phyloP scores from a whole-genome alignment of 345 rosid species.

The Balakata baccata region DNA sequence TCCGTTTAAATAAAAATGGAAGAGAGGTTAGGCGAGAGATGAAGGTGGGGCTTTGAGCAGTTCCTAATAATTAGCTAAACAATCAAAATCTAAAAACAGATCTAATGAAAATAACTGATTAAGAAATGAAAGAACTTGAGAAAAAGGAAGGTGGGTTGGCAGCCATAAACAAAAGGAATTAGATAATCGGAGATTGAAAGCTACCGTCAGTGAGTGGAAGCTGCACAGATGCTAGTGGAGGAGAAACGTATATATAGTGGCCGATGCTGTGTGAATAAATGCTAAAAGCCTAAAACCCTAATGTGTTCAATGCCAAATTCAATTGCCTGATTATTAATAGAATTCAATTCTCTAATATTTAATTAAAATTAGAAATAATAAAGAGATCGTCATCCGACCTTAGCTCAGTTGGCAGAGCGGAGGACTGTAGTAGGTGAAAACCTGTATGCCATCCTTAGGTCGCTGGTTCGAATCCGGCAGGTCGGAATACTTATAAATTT shows the following conservation, averaged over 20 bases:
- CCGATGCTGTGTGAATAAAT: background rate
- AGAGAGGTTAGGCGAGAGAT: background rate
- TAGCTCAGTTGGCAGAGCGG: constrained; percentile 99
- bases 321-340: too few relatives aligned
- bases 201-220: constrained; percentile 16
- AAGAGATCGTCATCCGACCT: constrained; percentile 48
- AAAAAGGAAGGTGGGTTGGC: background rate
- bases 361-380: too few relatives aligned
- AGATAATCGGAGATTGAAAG: background rate
- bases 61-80: background rate
- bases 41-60: background rate
- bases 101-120: background rate
- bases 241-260: background rate
- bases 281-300: constrained; percentile 10
- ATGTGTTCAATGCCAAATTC: too few relatives aligned
- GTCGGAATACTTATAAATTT: constrained; percentile 33
- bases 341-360: too few relatives aligned
- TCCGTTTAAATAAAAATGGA: background rate
- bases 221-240: background rate
- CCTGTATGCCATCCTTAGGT: constrained; percentile 25
- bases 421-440: constrained; percentile 70
- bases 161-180: background rate
- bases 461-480: constrained; percentile 89
- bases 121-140: background rate
- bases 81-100: background rate